phyloP scores from a whole-genome alignment of 495 filamentous ascomycete genomes.

The Penicillium longicatenatum region DNA sequence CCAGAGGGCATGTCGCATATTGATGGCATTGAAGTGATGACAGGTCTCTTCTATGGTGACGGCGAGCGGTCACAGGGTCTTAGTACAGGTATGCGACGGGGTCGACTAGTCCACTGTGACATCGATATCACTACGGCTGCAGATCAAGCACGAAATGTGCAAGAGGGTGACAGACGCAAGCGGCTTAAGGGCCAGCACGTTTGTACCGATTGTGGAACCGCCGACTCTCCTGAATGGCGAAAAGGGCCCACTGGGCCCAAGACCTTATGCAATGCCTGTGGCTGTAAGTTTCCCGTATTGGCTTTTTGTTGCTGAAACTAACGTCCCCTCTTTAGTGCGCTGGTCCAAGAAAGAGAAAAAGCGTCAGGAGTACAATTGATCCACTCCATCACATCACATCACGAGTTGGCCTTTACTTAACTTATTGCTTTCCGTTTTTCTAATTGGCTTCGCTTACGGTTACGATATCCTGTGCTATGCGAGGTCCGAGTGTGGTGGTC shows the following conservation, averaged over 20 bases:
- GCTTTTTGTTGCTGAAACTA: neutral
- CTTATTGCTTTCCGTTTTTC: neutral
- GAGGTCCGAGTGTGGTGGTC: neutral
- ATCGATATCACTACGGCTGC: constrained; percentile 85
- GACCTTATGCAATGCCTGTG: constrained; percentile 96
- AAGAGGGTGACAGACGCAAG: constrained; percentile 80
- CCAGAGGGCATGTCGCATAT: constrained; percentile 75
- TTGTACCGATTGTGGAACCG: constrained; percentile 92
- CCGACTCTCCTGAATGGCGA: constrained; percentile 95
- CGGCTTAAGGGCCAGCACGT: constrained; percentile 96
- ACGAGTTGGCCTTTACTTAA: neutral
- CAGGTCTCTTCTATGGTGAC: constrained; percentile 82
- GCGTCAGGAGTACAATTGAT: constrained; percentile 35
- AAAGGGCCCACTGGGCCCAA: constrained; percentile 94
- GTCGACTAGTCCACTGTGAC: constrained; percentile 80
- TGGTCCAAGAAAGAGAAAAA: constrained; percentile 84
- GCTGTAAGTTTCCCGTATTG: constrained; percentile 55
- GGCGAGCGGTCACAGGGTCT: constrained; percentile 89
- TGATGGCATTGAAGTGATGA: constrained; percentile 92
- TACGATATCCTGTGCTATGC: constrained; percentile 1
- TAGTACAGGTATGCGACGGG: constrained; percentile 79
- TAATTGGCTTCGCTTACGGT: neutral
- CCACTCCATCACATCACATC: neutral
- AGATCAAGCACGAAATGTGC: constrained; percentile 44
- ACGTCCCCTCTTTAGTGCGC: constrained; percentile 43